Base-by-base conservation (phyloP, 177 flowering plant species). In the Vitis hybrid region DNA sequence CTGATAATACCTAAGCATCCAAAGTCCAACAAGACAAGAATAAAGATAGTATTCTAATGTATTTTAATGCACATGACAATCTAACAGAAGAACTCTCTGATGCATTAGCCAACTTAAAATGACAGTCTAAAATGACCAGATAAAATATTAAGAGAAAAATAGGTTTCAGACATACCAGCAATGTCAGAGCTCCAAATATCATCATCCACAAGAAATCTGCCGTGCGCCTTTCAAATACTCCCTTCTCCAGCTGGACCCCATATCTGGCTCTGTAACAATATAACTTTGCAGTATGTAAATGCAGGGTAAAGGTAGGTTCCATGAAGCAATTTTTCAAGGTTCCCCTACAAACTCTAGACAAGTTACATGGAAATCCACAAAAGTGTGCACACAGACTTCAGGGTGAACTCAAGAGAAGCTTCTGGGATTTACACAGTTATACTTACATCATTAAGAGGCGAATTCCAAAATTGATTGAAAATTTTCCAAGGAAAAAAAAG, bases 141-240 rank as follows among this genome's bases (percentile, higher is more conserved):
- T 41, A 41, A 41, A 41, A 41, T 41, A 41, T 8, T 15, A 57
- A 11, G 53, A 7, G 3, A 30, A 49, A 50, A 49, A 21, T 13
- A 48, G 65, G 9, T 66, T 15, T 24, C 54, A 20, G 49, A 83
- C 86, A 32, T 58, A 92, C 97, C 96, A 89, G 73, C 65, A 89
- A 60, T 14, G 90, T 49, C 13, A 91, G 74, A 15, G 87, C 83
- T 67, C 97, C 97, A 81, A 91, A 89, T 54, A 92, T 80, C 90
- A 92, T 87, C 96, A 92, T 92, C 95, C 95, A 92, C 77, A 92
- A 80, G 80, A 92, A 92, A 81, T 92, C 97, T 69, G 96, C 92
- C 2, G 97, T 87, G 35, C 96, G 87, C 78, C 96, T 77, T 50
- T 84, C 82, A 74, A 89, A 92, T 24, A 93, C 90, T 27, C 94